Base-by-base conservation (phyloP, 176 grass and related monocot genomes). In the Leersia perrieri region DNA sequence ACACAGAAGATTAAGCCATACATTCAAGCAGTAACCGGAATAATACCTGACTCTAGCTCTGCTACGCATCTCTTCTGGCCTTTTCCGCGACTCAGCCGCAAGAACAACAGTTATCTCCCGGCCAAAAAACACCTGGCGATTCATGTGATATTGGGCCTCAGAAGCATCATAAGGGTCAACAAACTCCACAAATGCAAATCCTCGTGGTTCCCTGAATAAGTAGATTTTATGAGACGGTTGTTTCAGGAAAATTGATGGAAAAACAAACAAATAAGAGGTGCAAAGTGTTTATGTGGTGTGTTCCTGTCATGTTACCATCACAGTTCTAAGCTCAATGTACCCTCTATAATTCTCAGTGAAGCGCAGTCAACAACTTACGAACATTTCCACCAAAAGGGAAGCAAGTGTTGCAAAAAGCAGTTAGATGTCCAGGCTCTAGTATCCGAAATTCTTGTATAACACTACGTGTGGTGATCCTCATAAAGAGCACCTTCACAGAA, bases 71-170 rank as follows among this genome's bases (percentile, higher is more conserved):
- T 99, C 92, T 7, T 99, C 96, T 73, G 96, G 96, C 55, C 92
- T 90, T 82, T 99, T 99, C 80, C 96, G 83, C 1, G 90, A 91
- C 60, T 99, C 90, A 42, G 96, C 90, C 79, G 96, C 96, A 82
- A 99, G 85, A 83, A 99, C 96, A 42, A 99, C 96, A 45, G 96
- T 93, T 86, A 99, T 93, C 63, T 99, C 96, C 42, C 96, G 87
- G 77, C 96, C 96, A 51, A 87, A 87, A 41, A 95, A 88, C 26
- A 99, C 84, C 79, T 99, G 92, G 47, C 86, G 88, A 79, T 99
- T 99, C 96, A 99, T 99, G 80, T 95, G 96, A 87, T 95, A 95
- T 67, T 99, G 96, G 33, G 96, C 96, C 80, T 99, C 96, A 38
- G 92, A 93, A 25, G 96, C 96, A 33, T 99, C 96, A 64, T 84